Percentiles rank a stretch among this genome's conserved stretches.
phyloP scores from a whole-genome alignment of 495 filamentous ascomycete species.

The Hyaloscypha bicolor region DNA sequence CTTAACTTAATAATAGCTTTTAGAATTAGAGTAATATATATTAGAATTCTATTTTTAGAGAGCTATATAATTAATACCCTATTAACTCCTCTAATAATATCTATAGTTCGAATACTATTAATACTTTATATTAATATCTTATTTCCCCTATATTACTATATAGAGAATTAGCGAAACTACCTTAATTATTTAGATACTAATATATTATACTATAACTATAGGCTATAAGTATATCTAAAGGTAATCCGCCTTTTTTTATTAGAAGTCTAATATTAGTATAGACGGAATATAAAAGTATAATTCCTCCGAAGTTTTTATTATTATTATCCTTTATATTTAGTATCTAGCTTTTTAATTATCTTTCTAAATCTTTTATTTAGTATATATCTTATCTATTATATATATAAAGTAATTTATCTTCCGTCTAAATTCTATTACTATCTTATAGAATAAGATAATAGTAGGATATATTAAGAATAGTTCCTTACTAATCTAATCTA shows the following conservation, averaged over 20 bases:
- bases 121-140: constrained; percentile 55
- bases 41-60: too few species aligned
- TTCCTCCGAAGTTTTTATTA: too few species aligned
- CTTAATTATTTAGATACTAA: too few species aligned
- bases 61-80: too few species aligned
- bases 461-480: constrained; percentile 19
- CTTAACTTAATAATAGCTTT: too few species aligned
- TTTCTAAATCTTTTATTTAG: constrained; percentile 12
- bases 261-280: background rate
- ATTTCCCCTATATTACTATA: constrained; percentile 38
- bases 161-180: too few species aligned
- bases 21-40: too few species aligned
- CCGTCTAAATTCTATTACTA: constrained; percentile 12
- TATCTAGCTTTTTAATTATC: too few species aligned
- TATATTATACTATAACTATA: constrained; percentile 53
- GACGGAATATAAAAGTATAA: background rate
- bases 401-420: constrained; percentile 22
- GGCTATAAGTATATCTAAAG: constrained; percentile 47
- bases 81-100: too few species aligned
- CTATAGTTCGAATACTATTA: too few species aligned
- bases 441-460: constrained; percentile 21
- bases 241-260: constrained; percentile 1
- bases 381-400: background rate
- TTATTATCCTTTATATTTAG: too few species aligned
- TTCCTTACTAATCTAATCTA: constrained; percentile 19